Evolutionary conservation across 371 early-diverging fungal species (phyloP).

Genomic region (Mortierella polycephala): DNA sequence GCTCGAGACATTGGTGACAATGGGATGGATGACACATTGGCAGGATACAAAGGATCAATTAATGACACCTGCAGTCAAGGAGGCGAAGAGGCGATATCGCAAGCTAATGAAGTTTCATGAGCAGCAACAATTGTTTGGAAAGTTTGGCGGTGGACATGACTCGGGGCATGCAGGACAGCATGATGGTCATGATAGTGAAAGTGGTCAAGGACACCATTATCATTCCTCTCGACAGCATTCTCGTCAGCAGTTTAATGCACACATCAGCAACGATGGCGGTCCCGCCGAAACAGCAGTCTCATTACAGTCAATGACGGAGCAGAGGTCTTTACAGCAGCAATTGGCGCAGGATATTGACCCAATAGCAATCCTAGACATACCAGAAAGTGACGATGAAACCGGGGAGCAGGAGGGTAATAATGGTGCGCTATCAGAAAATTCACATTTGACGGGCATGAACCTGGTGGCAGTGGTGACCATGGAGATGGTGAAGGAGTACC

Average conservation of each 20-base stretch:
- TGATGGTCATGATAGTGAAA: conserved; percentile 14
- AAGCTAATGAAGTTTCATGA: conserved; percentile 38
- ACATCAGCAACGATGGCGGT: conserved; percentile 1
- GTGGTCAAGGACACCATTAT: conserved; percentile 10
- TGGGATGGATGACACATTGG: conserved; percentile 64
- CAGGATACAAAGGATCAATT: conserved; percentile 5
- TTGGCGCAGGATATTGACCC: conserved; percentile 27
- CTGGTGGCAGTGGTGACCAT: conserved; percentile 47
- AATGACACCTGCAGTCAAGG: neutral
- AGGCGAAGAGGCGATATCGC: conserved; percentile 28
- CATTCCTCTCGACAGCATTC: conserved; percentile 1
- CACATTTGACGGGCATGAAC: conserved; percentile 3
- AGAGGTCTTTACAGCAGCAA: neutral
- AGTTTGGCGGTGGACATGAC: conserved; percentile 10
- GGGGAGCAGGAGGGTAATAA: neutral
- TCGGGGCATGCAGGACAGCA: neutral
- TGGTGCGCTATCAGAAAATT: neutral
- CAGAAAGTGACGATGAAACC: conserved; percentile 23
- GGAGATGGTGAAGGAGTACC: conserved; percentile 47
- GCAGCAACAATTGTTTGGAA: conserved; percentile 27
- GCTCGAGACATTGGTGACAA: conserved; percentile 61
- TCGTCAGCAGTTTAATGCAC: conserved; percentile 1
- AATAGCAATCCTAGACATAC: conserved; percentile 25
- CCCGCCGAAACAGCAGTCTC: neutral
- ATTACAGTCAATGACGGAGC: neutral